Evolutionary conservation across 1,284 basidiomycete species (phyloP), one percentile per base, ranked within the genome.

Genomic region (Baeospora myosura): DNA sequence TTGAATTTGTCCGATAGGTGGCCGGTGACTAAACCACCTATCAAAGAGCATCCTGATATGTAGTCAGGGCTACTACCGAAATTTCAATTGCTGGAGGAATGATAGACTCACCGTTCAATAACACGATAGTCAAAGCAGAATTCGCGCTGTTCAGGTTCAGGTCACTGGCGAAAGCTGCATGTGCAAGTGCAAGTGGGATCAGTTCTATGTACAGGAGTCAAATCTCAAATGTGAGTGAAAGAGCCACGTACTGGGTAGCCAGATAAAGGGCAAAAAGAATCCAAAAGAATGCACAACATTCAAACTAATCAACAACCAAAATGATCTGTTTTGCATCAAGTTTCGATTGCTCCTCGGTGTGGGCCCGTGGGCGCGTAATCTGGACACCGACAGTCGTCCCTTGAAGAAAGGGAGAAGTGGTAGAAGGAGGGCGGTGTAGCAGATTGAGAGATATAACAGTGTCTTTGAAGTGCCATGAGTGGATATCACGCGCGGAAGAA

Each of bases 241-340:
- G 16, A 38, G 18, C n/a, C 11, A 53, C 60, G 35, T 35, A 64
- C 57, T 59, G 20, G 65, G 62, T 17, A 67, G 45, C 60, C 64
- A 61, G 34, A 62, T 31, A 20, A 63, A 45, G 20, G 66, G 64
- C 7, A 66, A 49, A 44, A 62, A 59, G 41, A 60, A 59, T 3
- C 51, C 58, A 38, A 64, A 58, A 2, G 54, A 58, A 37, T 65
- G 62, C 1, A 64, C n/a, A 1, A 59, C 61, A 45, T 66, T 65
- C 7, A 57, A 57, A 11, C 49, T 37, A 7, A 65, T 24, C 28
- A 61, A 46, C 14, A 63, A 28, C 59, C 57, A 61, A 38, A 64
- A 60, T 1, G 49, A 29, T 14, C 31, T 21, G 24, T 54, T 54
- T 38, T 40, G 53, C 29, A 55, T 34, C 60, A 63, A 62, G 23